Evolutionary conservation across 2,329 filamentous ascomycete species (phyloP).

Genomic region (Neospermospora avenae): DNA sequence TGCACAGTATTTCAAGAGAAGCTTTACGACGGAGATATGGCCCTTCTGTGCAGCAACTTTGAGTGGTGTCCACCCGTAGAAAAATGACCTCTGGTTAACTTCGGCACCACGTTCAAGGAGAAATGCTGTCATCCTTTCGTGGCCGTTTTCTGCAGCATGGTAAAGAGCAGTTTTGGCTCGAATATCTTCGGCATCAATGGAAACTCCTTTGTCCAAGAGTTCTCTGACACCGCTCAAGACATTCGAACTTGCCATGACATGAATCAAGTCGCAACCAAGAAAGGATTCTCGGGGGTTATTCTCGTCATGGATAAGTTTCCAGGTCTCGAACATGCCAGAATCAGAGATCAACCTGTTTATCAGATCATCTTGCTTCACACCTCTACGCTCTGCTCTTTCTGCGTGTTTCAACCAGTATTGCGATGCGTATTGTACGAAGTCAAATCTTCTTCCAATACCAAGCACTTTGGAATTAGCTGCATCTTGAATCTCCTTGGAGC

Average conservation of each 20-base stretch:
- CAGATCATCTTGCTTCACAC: conserved; percentile 4
- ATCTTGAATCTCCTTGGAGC: background rate
- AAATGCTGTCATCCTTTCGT: background rate
- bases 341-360: background rate
- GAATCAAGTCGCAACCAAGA: background rate
- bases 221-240: background rate
- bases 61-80: background rate
- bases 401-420: conserved; percentile 15
- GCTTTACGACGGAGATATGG: conserved; percentile 9
- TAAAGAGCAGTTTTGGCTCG: conserved; percentile 12
- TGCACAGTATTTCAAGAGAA: conserved; percentile 16
- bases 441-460: background rate
- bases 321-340: background rate
- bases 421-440: conserved; percentile 17
- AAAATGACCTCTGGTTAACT: too few relatives aligned
- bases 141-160: conserved; percentile 6
- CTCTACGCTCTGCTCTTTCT: conserved; percentile 12
- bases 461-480: background rate
- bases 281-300: background rate
- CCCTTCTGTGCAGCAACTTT: conserved; percentile 14
- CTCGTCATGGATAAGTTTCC: conserved; percentile 6
- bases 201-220: background rate
- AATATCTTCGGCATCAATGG: conserved; percentile 3
- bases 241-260: conserved; percentile 8
- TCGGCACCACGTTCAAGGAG: conserved; percentile 12